phyloP scores from a whole-genome alignment of 768 basidiomycete genomes.

The Boletus patriciae region DNA sequence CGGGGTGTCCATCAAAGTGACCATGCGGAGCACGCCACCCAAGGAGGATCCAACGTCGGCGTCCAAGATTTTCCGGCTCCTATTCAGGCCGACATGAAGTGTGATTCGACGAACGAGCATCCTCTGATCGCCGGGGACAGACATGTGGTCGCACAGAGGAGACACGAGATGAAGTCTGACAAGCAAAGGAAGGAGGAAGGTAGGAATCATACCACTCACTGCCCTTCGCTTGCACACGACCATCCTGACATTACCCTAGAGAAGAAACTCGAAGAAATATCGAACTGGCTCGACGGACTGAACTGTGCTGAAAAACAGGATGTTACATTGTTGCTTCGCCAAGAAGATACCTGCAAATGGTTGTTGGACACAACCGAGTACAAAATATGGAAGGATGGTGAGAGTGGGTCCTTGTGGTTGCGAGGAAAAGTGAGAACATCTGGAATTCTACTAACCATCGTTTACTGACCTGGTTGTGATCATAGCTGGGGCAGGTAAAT shows the following conservation, averaged over 20 bases:
- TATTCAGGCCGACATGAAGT: background rate
- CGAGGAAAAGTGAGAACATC: slow-evolving; percentile 1
- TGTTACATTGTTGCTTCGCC: background rate
- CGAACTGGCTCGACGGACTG: slow-evolving; percentile 2
- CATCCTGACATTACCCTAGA: background rate
- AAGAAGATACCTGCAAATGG: slow-evolving; percentile 3
- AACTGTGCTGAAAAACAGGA: slow-evolving; percentile 7
- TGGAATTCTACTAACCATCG: too few relatives aligned
- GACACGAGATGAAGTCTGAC: background rate
- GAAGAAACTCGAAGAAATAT: background rate
- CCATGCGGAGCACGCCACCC: background rate
- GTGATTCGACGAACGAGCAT: background rate
- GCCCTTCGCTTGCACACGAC: background rate
- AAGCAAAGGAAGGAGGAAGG: background rate
- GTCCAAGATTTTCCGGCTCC: too few relatives aligned
- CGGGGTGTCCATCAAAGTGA: too few relatives aligned
- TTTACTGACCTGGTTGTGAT: background rate
- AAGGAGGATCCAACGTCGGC: background rate
- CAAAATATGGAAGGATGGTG: background rate
- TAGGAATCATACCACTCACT: background rate
- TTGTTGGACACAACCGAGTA: slow-evolving; percentile 1
- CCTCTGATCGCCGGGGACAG: background rate
- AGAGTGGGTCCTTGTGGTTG: background rate
- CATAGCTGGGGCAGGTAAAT: slow-evolving; percentile 9
- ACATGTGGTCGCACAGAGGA: background rate